Conservation (phyloP, 805 yeast genomes). For the Metschnikowia kofuensis region DNA sequence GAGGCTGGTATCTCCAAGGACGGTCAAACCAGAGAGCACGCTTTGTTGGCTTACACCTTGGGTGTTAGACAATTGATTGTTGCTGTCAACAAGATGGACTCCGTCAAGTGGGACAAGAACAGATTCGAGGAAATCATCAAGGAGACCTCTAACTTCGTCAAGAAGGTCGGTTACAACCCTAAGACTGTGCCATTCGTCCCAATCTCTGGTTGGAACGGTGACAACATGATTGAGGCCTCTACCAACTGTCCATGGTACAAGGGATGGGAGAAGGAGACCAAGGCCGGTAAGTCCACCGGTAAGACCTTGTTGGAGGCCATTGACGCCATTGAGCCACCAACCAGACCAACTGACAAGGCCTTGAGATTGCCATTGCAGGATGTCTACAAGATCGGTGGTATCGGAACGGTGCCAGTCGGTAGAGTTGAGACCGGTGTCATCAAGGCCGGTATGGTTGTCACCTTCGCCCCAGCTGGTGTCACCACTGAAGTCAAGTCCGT, state of each 20-base stretch:
- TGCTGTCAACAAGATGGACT: slow-evolving; percentile 94
- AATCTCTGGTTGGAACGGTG: slow-evolving; percentile 85
- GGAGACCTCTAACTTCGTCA: slow-evolving; percentile 77
- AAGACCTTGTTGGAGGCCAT: slow-evolving; percentile 83
- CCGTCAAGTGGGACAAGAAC: slow-evolving; percentile 81
- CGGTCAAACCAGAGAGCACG: slow-evolving; percentile 89
- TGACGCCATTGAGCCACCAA: slow-evolving; percentile 77
- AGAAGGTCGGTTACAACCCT: slow-evolving; percentile 83
- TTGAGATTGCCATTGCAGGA: slow-evolving; percentile 88
- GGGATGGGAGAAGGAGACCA: slow-evolving; percentile 81
- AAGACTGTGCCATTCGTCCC: slow-evolving; percentile 85
- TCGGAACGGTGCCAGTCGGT: slow-evolving; percentile 91
- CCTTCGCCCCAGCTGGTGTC: slow-evolving; percentile 88
- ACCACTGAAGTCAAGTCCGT: slow-evolving; percentile 88
- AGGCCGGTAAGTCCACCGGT: slow-evolving; percentile 66
- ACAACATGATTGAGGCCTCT: slow-evolving; percentile 85
- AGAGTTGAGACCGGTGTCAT: slow-evolving; percentile 91
- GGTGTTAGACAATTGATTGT: slow-evolving; percentile 86
- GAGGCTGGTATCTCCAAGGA: slow-evolving; percentile 94
- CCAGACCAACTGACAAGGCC: slow-evolving; percentile 82
- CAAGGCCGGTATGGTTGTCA: slow-evolving; percentile 87
- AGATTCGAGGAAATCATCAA: slow-evolving; percentile 76
- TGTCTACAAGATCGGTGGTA: slow-evolving; percentile 92
- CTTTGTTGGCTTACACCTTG: slow-evolving; percentile 83
- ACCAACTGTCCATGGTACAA: slow-evolving; percentile 84